Evolutionary conservation across 768 basidiomycete genomes (phyloP).

Genomic region (Auricularia sp.): DNA sequence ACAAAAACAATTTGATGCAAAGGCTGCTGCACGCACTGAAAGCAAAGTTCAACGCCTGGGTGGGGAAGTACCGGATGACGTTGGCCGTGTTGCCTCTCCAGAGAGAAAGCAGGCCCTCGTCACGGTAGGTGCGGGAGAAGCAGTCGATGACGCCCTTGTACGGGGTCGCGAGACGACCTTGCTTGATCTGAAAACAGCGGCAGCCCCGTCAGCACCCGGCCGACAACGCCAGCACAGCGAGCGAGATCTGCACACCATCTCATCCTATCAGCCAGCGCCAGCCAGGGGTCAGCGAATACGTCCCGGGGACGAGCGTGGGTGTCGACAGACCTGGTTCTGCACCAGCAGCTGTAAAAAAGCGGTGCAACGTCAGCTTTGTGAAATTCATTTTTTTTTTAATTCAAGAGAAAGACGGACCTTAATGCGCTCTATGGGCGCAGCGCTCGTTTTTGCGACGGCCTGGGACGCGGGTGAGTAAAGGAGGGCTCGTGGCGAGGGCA

Average conservation of each 20-base stretch:
- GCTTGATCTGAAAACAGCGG: slow-evolving; percentile 77
- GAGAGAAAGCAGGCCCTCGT: slow-evolving; percentile 90
- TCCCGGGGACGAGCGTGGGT: neutral
- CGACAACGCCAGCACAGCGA: neutral
- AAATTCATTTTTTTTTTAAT: neutral
- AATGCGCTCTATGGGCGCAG: slow-evolving; percentile 99
- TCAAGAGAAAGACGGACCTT: slow-evolving; percentile 36
- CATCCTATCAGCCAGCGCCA: slow-evolving; percentile 43
- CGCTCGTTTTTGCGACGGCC: slow-evolving; percentile 98
- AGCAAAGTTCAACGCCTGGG: slow-evolving; percentile 98
- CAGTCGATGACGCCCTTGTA: slow-evolving; percentile 97
- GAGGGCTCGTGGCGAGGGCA: slow-evolving; percentile 9
- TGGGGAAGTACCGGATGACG: slow-evolving; percentile 99
- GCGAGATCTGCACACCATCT: slow-evolving; percentile 62
- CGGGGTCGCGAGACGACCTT: slow-evolving; percentile 90
- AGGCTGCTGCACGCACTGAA: slow-evolving; percentile 65
- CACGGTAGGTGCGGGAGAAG: slow-evolving; percentile 81
- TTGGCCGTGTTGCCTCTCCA: slow-evolving; percentile 99
- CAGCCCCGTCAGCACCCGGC: slow-evolving; percentile 1
- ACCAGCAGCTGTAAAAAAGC: slow-evolving; percentile 52
- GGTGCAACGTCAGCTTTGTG: neutral
- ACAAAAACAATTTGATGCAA: neutral
- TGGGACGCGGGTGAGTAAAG: slow-evolving; percentile 21
- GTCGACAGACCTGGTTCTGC: slow-evolving; percentile 60
- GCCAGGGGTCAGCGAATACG: neutral